Evolutionary conservation across 2,329 filamentous ascomycete genomes (phyloP), one percentile per base, ranked within the genome.

Genomic region (Pseudogymnoascus pannorum): DNA sequence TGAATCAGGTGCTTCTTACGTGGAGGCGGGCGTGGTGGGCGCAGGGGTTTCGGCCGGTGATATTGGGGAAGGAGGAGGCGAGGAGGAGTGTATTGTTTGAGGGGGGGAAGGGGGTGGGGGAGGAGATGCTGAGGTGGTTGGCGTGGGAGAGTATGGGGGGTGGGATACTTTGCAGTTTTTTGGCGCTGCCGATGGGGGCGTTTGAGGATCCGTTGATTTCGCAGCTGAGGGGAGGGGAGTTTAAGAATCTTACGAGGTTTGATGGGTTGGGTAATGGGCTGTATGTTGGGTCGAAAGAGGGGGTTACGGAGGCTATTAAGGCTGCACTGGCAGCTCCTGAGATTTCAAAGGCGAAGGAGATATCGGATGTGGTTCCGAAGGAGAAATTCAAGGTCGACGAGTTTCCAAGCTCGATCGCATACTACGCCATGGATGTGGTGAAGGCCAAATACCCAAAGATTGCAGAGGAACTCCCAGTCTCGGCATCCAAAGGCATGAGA

Each of bases 1-100:
- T 97, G 72, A 87, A 87, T 70, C 83, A 87, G 62, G 76, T 97
- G 63, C 80, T 97, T 57, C 77, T 96, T 62, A 88, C 89, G 60
- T 97, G 94, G 94, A 84, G 92, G 63, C 84, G 91, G 51, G 92
- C 93, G 2, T 97, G 93, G 92, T 97, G 91, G 90, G 91, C 92
- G 0, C 86, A 95, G 69, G 94, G 93, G 9, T 97, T 97, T 76
- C 86, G 81, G 64, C 93, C 94, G 0, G 80, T 94, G 6, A 88
- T 97, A 40, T 75, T 97, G 61, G 87, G 89, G 58, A 82, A 85
- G 14, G 85, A 83, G 1, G 93, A 97, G 72, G 92, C 92, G 16
- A 88, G 87, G 79, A 86, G 86, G 70, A 94, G 96, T 70, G 89
- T 89, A 1, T 75, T 89, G 18, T 96, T 93, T 72, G 80, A 86